Evolutionary conservation across 495 filamentous ascomycete genomes (phyloP).

Genomic region (Penicillium dipodomyicola): DNA sequence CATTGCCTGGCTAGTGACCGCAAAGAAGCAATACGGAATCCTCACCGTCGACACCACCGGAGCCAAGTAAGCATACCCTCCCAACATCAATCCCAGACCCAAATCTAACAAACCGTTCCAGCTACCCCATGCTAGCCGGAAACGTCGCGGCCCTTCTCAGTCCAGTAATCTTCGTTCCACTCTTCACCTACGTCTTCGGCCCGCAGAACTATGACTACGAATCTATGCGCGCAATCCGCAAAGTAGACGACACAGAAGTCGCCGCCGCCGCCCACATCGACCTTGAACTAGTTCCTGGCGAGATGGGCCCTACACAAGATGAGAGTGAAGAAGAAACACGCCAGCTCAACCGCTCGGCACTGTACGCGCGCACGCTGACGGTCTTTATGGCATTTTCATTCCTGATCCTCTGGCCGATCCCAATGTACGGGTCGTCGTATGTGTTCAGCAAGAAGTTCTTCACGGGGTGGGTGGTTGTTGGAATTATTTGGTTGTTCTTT

Average conservation of each 20-base stretch:
- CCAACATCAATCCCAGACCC: not conserved
- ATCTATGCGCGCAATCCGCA: slow-evolving; percentile 79
- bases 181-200: slow-evolving; percentile 73
- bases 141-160: slow-evolving; percentile 79
- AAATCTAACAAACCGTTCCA: slow-evolving; percentile 15
- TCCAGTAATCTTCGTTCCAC: slow-evolving; percentile 73
- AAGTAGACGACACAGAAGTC: slow-evolving; percentile 78
- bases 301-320: slow-evolving; percentile 32
- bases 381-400: slow-evolving; percentile 71
- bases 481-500: slow-evolving; percentile 84
- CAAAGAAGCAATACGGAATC: slow-evolving; percentile 70
- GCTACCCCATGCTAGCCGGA: slow-evolving; percentile 84
- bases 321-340: slow-evolving; percentile 60
- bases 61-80: slow-evolving; percentile 53
- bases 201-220: slow-evolving; percentile 86
- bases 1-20: slow-evolving; percentile 87
- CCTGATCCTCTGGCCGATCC: slow-evolving; percentile 91
- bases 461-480: slow-evolving; percentile 85
- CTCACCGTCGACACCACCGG: slow-evolving; percentile 76
- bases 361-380: slow-evolving; percentile 77
- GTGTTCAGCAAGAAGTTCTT: slow-evolving; percentile 90
- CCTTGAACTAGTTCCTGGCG: slow-evolving; percentile 65
- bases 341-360: slow-evolving; percentile 68
- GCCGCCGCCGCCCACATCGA: slow-evolving; percentile 67
- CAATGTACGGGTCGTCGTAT: slow-evolving; percentile 84